Base-by-base conservation (phyloP, 345 rosid genomes). In the Lepidium aucheri region DNA sequence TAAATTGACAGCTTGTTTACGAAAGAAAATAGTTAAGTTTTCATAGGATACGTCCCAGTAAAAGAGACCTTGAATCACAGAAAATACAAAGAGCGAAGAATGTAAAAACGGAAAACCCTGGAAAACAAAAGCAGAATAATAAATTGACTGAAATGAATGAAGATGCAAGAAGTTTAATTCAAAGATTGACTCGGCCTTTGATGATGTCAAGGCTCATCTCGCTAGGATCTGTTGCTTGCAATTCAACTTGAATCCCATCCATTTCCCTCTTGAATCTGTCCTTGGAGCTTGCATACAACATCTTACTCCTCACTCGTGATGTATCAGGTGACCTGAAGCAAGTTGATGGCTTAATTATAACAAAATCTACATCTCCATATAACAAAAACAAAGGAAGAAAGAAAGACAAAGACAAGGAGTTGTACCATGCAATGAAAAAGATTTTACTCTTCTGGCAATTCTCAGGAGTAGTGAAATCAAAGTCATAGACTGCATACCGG, bases 261-360 rank as follows among this genome's bases (percentile, higher is more conserved):
- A 87, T 57, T 74, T 87, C 90, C 30, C 90, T 84, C 85, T 78
- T 87, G 83, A 87, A 85, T 53, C 90, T 75, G 62, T 86, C 89
- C 70, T 83, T 86, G 1, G 89, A 84, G 74, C 90, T 87, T 38
- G 94, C 88, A 67, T 87, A 87, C 16, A 87, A 54, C 94, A 85
- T 87, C 81, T 87, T 87, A 67, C 86, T 87, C 58, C 94, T 71
- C 76, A 83, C 88, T 79, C 66, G 83, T 40, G 90, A 80, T 12
- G 84, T 57, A 22, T 87, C 95, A 6, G 90, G 95, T 14, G 90
- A 39, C 90, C 93, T 86, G 63, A 60, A 35, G 62, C 67, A 58
- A 22, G 46, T 30, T 9, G 6, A 64, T 18, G 67, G 38, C 54
- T 59, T 43, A 22, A n/a, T 40, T 16, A 56, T 68, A n/a, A 35